phyloP scores from a whole-genome alignment of 805 yeast genomes.

The Nakazawaea ambrosiae region DNA sequence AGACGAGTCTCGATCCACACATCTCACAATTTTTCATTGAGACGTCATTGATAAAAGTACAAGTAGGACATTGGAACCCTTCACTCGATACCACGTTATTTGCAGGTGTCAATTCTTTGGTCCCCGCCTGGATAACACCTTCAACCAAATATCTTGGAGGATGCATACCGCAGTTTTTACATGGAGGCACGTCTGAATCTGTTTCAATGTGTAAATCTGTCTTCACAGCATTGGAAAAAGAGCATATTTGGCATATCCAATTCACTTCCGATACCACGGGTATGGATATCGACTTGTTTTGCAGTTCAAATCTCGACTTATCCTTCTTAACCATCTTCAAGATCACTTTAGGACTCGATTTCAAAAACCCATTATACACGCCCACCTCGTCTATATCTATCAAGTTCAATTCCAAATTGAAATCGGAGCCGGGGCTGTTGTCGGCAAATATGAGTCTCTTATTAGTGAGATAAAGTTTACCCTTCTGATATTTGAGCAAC shows the following conservation, averaged over 20 bases:
- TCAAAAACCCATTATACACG: conserved; percentile 49
- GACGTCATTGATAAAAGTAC: conserved; percentile 76
- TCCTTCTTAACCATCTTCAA: conserved; percentile 14
- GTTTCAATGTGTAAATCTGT: conserved; percentile 1
- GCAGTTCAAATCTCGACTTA: conserved; percentile 13
- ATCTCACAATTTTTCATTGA: conserved; percentile 75
- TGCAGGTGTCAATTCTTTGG: conserved; percentile 4
- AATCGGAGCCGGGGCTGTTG: conserved; percentile 19
- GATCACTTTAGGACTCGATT: conserved; percentile 73
- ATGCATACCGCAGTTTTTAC: conserved; percentile 59
- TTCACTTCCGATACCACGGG: conserved; percentile 14
- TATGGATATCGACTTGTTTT: conserved; percentile 12
- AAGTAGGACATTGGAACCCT: conserved; percentile 37
- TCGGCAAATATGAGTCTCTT: conserved; percentile 70
- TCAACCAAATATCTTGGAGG: conserved; percentile 30
- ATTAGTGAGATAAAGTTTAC: conserved; percentile 73
- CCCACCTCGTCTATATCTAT: conserved; percentile 16
- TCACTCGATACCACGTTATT: conserved; percentile 14
- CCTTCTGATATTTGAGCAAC: conserved; percentile 57
- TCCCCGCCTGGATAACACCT: conserved; percentile 11
- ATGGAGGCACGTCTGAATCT: conserved; percentile 32
- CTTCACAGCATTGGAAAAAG: conserved; percentile 48
- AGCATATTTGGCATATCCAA: conserved; percentile 92
- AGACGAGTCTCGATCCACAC: conserved; percentile 58
- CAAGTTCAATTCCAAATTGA: conserved; percentile 15